Evolutionary conservation across 2,329 filamentous ascomycete species (phyloP), one percentile per base, ranked within the genome.

Genomic region (Chaetothyriales sp.): DNA sequence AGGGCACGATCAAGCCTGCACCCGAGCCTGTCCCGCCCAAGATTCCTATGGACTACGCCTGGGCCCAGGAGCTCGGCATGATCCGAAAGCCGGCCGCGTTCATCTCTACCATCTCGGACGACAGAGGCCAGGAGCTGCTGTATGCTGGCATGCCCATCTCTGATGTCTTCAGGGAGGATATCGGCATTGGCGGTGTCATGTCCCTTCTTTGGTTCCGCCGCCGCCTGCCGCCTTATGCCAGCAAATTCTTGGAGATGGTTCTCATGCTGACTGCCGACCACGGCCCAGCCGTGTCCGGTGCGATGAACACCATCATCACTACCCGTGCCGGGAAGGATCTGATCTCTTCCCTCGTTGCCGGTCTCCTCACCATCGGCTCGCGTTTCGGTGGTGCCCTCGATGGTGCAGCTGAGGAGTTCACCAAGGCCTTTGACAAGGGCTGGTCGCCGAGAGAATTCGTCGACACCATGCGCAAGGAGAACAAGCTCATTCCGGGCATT

Each of bases 221-320:
- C 72, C 86, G 92, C 67, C 84, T 98, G 57, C 92, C 92, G 57
- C 76, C 84, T 66, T 96, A 95, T 69, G 92, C 92, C 65, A 93
- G 87, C 79, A 94, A 94, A 75, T 98, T 98, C 79, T 75, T 98
- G 62, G 92, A 98, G 79, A 98, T 98, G 92, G 92, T 98, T 60
- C 90, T 98, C 70, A 98, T 98, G 92, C 81, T 98, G 66, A 98
- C 92, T 66, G 92, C 92, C 63, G 92, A 98, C 68, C 92, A 98
- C 81, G 92, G 92, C 73, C 92, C 92, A 50, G 92, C 92, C 63
- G 92, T 98, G 63, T 98, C 92, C 63, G 92, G 92, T 79, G 92
- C 92, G 70, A 98, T 98, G 92, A 98, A 98, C 83, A 98, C 92
- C 69, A 98, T 98, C 70, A 96, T 98, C 70, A 98, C 92, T 57